Evolutionary conservation across 768 basidiomycete genomes (phyloP), one percentile per base, ranked within the genome.

Genomic region (Hysterangium stoloniferum): DNA sequence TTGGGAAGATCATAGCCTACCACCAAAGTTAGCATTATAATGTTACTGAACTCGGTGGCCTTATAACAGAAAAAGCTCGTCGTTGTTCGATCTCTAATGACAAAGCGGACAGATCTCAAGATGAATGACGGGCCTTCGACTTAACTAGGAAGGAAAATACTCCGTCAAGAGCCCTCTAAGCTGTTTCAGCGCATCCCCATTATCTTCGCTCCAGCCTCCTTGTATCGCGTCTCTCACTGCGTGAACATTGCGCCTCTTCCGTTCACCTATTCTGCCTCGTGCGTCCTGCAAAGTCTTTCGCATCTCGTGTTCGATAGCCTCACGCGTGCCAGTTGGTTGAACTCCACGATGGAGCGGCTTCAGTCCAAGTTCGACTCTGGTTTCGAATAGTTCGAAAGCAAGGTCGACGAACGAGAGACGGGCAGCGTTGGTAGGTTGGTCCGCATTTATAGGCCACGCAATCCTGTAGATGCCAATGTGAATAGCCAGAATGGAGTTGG

Each of bases 391-490:
- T 38, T 59, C 60, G 38, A 54, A 58, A 7, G 57, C 60, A 19
- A 55, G 42, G 19, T 56, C 25, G 35, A 55, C n/a, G 13, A 47
- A 27, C 9, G 52, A 29, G 43, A 61, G 49, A 35, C 58, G 57
- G 4, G 54, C 59, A 29, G 61, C 54, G 52, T 59, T 61, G 13
- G 52, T 19, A 12, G 57, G 54, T 38, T 64, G 62, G 45, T 64
- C 62, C 1, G 53, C 61, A 12, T 35, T 40, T 54, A 58, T 58
- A 2, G 62, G 62, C 62, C 62, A 62, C 31, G 56, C 57, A 36
- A 64, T 64, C 38, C 58, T 59, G 42, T 4, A 6, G 9, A 36
- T 4, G 9, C 17, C 13, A 2, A 25, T 17, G 13, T 11, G n/a
- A n/a, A 15, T 36, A 22, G 6, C 22, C 1, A 19, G 38, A 41